Percentiles rank a stretch among this genome's conserved stretches.
Evolutionary conservation across 2,329 filamentous ascomycete genomes (phyloP).

Genomic region (Aspergillus ochraceus): DNA sequence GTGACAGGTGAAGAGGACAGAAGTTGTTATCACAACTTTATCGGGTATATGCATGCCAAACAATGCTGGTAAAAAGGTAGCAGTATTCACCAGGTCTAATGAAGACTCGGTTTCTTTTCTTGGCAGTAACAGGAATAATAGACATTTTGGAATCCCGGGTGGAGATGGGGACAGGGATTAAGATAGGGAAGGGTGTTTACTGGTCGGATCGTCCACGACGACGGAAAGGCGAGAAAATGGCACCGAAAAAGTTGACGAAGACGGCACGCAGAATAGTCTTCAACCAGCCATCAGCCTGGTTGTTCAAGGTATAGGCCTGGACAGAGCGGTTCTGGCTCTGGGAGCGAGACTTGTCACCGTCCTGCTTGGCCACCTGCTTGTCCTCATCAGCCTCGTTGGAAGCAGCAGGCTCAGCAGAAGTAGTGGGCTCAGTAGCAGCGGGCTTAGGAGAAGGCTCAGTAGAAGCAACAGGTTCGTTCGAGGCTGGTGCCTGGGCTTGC

Average conservation of each 20-base stretch:
- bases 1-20: conserved; percentile 15
- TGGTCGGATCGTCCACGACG: conserved; percentile 32
- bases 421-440: too few species aligned
- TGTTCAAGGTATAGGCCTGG: conserved; percentile 39
- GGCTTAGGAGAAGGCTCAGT: neutral
- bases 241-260: conserved; percentile 42
- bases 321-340: conserved; percentile 40
- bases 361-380: conserved; percentile 16
- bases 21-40: conserved; percentile 18
- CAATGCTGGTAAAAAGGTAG: neutral
- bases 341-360: conserved; percentile 29
- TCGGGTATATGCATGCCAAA: conserved; percentile 29
- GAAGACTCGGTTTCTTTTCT: conserved; percentile 5
- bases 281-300: conserved; percentile 41
- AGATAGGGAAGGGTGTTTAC: conserved; percentile 18
- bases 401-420: conserved; percentile 5
- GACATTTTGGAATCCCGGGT: neutral
- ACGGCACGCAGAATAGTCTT: conserved; percentile 42
- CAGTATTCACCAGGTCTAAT: neutral
- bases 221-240: conserved; percentile 41
- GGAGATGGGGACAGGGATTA: neutral
- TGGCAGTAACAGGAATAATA: conserved; percentile 30
- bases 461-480: conserved; percentile 3
- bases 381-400: conserved; percentile 12
- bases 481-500: conserved; percentile 8